phyloP scores from a whole-genome alignment of 495 filamentous ascomycete species.

The Tuber microsphaerosporum region DNA sequence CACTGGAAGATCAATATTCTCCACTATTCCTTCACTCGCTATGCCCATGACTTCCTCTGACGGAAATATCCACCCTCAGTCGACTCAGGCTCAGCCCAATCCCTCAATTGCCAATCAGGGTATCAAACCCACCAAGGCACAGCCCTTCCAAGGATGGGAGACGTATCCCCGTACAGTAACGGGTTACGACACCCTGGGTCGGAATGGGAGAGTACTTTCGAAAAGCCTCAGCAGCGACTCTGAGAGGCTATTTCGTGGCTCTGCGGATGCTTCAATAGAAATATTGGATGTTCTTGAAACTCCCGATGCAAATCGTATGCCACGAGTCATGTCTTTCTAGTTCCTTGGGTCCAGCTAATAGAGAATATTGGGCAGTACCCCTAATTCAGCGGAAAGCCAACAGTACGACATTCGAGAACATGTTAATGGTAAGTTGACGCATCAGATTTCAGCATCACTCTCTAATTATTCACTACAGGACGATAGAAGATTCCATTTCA shows the following conservation, averaged over 20 bases:
- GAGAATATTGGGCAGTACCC: neutral
- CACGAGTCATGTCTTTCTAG: neutral
- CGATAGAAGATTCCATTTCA: constrained; percentile 7
- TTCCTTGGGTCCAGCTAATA: neutral
- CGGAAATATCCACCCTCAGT: neutral
- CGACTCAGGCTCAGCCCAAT: neutral
- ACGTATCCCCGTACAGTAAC: constrained; percentile 9
- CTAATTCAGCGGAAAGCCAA: neutral
- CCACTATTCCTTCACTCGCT: neutral
- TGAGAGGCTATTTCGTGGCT: constrained; percentile 4
- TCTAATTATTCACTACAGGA: constrained; percentile 7
- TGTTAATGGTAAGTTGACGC: constrained; percentile 10
- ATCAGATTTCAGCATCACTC: neutral
- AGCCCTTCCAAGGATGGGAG: constrained; percentile 9
- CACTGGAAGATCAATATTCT: neutral
- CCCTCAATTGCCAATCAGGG: neutral
- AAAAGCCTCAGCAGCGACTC: neutral
- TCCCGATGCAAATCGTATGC: neutral
- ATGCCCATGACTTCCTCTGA: neutral
- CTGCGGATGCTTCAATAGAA: constrained; percentile 1
- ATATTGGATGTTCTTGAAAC: neutral
- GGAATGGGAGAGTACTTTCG: neutral
- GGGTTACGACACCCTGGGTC: neutral
- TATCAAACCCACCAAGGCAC: neutral
- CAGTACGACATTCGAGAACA: neutral